Conservation (phyloP, 495 filamentous ascomycete genomes). For the Monascus purpureus region DNA sequence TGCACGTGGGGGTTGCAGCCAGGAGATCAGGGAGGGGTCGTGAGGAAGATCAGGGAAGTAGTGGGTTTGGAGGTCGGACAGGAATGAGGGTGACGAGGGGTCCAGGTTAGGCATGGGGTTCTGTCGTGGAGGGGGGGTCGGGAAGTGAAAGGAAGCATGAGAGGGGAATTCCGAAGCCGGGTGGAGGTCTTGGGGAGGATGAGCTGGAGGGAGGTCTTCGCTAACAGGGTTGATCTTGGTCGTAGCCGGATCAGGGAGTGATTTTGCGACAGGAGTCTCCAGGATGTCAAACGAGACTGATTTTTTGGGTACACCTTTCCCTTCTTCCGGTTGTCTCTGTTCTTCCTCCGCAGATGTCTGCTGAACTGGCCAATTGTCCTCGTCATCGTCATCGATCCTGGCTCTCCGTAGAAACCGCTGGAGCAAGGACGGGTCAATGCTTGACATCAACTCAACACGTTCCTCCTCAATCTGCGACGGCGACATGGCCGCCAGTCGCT, state of each 20-base stretch:
- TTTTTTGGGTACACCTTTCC: conserved; percentile 6
- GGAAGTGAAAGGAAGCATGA: conserved; percentile 48
- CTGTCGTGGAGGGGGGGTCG: conserved; percentile 34
- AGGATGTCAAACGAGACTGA: conserved; percentile 20
- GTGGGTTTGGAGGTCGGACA: conserved; percentile 67
- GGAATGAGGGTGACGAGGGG: conserved; percentile 68
- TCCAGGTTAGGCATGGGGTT: conserved; percentile 55
- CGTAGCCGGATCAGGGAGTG: conserved; percentile 3
- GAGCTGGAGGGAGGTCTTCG: conserved; percentile 23
- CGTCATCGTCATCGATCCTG: conserved; percentile 51
- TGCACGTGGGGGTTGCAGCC: conserved; percentile 64
- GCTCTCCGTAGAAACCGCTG: conserved; percentile 66
- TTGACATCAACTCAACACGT: conserved; percentile 54
- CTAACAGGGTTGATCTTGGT: conserved; percentile 9
- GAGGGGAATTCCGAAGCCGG: conserved; percentile 28
- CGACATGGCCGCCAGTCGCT: conserved; percentile 66
- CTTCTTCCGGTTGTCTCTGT: neutral
- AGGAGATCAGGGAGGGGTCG: conserved; percentile 74
- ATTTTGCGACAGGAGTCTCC: conserved; percentile 5
- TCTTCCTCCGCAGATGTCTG: conserved; percentile 2
- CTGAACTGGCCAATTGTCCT: neutral
- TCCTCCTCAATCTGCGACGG: conserved; percentile 65
- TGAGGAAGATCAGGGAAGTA: conserved; percentile 82
- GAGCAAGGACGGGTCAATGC: conserved; percentile 55
- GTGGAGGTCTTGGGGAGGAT: conserved; percentile 23